Percentiles rank a stretch among this genome's conserved stretches.
Conservation (phyloP, 1,284 basidiomycete species). For the Trichosporon inkin region DNA sequence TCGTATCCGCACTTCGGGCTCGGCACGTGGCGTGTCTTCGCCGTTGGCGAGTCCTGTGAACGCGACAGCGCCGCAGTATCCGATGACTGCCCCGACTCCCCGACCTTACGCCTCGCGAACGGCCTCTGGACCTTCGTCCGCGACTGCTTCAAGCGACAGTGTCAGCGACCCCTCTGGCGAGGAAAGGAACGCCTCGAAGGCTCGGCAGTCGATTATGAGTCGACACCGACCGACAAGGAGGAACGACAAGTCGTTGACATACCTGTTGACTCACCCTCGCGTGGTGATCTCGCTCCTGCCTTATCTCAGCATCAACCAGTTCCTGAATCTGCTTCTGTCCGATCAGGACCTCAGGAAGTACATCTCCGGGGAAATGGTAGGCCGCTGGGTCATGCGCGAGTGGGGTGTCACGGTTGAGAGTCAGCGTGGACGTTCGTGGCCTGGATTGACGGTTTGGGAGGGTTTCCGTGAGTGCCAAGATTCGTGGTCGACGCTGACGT, state of each 20-base stretch:
- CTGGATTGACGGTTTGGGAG: constrained; percentile 50
- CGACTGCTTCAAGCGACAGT: not conserved
- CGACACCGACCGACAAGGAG: not conserved
- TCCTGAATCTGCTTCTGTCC: constrained; percentile 43
- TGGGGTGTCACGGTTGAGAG: constrained; percentile 41
- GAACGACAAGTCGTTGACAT: constrained; percentile 15
- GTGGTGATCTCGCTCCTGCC: constrained; percentile 40
- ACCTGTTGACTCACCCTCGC: constrained; percentile 31
- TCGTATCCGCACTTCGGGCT: not conserved
- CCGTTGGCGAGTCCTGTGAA: constrained; percentile 26
- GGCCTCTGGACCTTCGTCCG: not conserved
- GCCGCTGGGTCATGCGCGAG: constrained; percentile 46
- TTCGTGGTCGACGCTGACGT: constrained; percentile 10
- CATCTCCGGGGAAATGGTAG: constrained; percentile 46
- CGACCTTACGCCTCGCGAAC: not conserved
- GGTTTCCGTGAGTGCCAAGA: constrained; percentile 46
- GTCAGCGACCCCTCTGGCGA: not conserved
- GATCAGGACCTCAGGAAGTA: constrained; percentile 35
- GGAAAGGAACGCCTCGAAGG: not conserved
- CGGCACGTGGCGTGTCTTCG: constrained; percentile 20
- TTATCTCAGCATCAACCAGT: constrained; percentile 42
- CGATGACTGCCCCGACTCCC: not conserved
- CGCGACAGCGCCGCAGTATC: not conserved
- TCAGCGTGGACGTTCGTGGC: constrained; percentile 41
- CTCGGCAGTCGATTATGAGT: not conserved